Base-by-base conservation (phyloP, 768 basidiomycete species). In the Boletus sp. region DNA sequence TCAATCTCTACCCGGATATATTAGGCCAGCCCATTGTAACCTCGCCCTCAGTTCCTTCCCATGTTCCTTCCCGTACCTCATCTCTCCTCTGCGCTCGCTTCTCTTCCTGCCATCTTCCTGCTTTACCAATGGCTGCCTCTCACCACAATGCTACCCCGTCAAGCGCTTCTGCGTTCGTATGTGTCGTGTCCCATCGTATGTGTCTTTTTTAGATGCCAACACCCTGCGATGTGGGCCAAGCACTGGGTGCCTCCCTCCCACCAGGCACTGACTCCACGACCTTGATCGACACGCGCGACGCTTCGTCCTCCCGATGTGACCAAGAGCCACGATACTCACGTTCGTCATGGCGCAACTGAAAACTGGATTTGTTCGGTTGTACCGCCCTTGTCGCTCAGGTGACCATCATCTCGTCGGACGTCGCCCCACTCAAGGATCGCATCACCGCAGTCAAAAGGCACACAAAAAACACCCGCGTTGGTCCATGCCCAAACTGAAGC, bases 351-450 rank as follows among this genome's bases (percentile, higher is more conserved):
- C 32, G 11, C 50, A 55, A 14, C 40, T 47, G 25, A 48, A 39
- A 10, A 23, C 41, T 19, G 27, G 11, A 7, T 34, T 63, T 38
- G 25, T 40, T 42, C 25, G 33, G 53, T 27, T 57, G 25, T 53
- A 40, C 39, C 43, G 46, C 23, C 23, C 23, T 23, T 23, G 23
- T 4, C 23, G 23, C 4, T 23, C 23, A 23, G 47, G 21, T 57
- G 27, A 11, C 45, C 10, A 4, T 29, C 19, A 35, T 57, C 2
- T 59, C 52, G 4, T 61, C 52, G 37, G 55, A 54, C 2, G 35
- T 66, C 37, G 50, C 53, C 10, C 42, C 55, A 0, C 59, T 66
- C 47, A 55, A 54, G 54, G 50, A 59, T 50, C 57, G 57, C 15
- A 25, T 59, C 19, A 33, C 48, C n/a, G 39, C 27, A 4, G 46